A percentile compares a stretch with the other conserved stretches of the same genome.
Conservation (phyloP, 768 basidiomycete genomes). For the Podaxis sp. region DNA sequence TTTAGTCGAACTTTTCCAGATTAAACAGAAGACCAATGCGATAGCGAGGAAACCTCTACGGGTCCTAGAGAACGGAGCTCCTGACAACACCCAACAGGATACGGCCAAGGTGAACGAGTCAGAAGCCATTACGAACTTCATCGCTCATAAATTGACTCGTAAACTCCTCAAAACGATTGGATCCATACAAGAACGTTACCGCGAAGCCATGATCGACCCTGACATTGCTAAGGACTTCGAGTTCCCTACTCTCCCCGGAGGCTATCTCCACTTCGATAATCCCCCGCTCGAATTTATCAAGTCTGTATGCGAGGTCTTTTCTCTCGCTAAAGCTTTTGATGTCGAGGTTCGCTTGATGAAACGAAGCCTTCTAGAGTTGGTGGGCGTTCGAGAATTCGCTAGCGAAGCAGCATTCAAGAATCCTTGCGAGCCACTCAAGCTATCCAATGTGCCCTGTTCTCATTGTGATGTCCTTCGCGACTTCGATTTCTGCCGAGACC, state of each 20-base stretch:
- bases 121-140: constrained; percentile 71
- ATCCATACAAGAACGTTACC: constrained; percentile 58
- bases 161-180: constrained; percentile 72
- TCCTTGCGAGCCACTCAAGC: constrained; percentile 84
- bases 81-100: constrained; percentile 67
- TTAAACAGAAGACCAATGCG: constrained; percentile 63
- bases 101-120: constrained; percentile 66
- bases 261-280: constrained; percentile 74
- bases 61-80: constrained; percentile 59
- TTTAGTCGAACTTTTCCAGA: constrained; percentile 80
- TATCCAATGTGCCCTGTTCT: constrained; percentile 85
- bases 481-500: constrained; percentile 95
- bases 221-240: constrained; percentile 55
- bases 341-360: constrained; percentile 89
- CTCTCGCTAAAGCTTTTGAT: constrained; percentile 74
- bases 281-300: constrained; percentile 90
- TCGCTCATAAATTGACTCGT: constrained; percentile 78
- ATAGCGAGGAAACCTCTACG: constrained; percentile 69
- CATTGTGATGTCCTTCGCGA: constrained; percentile 84
- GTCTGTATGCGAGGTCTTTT: constrained; percentile 78
- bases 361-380: constrained; percentile 85
- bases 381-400: constrained; percentile 86
- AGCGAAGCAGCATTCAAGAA: constrained; percentile 84
- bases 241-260: constrained; percentile 89
- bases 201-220: constrained; percentile 57